Evolutionary conservation across 805 yeast species (phyloP), one percentile per base, ranked within the genome.

Genomic region (Diddensiella caesifluorescens): DNA sequence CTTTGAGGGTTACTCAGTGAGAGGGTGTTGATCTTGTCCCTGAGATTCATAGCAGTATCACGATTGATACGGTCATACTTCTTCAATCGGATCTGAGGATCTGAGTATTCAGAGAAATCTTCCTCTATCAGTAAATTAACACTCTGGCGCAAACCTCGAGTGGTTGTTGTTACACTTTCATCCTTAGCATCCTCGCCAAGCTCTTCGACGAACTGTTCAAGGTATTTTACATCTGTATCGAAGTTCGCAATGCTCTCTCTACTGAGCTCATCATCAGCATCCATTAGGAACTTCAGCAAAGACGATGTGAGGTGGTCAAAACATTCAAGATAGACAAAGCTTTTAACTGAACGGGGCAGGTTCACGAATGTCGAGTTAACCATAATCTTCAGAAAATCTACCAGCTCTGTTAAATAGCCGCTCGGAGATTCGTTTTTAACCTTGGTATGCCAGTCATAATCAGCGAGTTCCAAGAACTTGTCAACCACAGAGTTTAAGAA

Each of bases 281-380:
- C 71, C 27, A 70, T 62, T 46, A 89, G 67, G 5, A 79, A 68
- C 33, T 72, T 70, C 47, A 83, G 67, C 59, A 90, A 76, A 47
- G 80, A 76, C 30, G 80, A 75, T 0, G 94, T 79, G 46, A 92
- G 73, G 49, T 83, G 79, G 64, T 89, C 97, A 59, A 85, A 86
- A 21, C 90, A 87, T 56, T 95, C 75, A 50, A 87, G 79, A 46
- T 89, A 73, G n/a, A 94, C 75, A 46, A 88, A 65, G 2, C 90
- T 79, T 51, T 84, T 76, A 44, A 90, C 79, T 4, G 83, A 74
- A 34, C 73, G 72, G 0, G 97, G 97, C 35, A 92, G 68, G 45
- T 83, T 83, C 7, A 83, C 80, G 52, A 92, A 76, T 12, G 94
- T 87, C 1, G 95, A 80, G 39, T 81, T 77, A 57, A 90, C 87